Percentiles rank a stretch among this genome's conserved stretches.
phyloP scores from a whole-genome alignment of 306 rosid genomes.

The Pyrus betulifolia region DNA sequence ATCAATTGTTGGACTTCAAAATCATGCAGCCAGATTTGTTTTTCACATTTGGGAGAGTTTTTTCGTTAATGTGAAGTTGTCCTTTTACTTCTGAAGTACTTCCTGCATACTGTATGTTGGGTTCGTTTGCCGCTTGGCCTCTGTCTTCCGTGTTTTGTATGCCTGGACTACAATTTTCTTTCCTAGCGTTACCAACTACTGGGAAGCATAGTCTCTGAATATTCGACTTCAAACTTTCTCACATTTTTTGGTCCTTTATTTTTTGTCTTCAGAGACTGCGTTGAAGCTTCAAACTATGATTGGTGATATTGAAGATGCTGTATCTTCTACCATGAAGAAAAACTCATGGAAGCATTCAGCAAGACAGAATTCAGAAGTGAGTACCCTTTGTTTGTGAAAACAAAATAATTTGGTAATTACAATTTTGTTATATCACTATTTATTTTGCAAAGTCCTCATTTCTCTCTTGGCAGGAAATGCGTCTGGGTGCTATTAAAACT shows the following conservation, averaged over 20 bases:
- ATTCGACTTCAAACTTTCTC: not conserved
- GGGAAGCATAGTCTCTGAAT: not conserved
- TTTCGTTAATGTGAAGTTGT: not conserved
- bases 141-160: not conserved
- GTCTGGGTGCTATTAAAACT: constrained; percentile 51
- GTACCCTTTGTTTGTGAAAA: constrained; percentile 18
- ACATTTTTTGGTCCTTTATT: not conserved
- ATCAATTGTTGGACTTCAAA: not conserved
- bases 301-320: constrained; percentile 93
- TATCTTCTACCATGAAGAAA: constrained; percentile 59
- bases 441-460: not conserved
- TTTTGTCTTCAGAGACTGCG: constrained; percentile 67
- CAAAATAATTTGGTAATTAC: not conserved
- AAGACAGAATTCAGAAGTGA: constrained; percentile 60
- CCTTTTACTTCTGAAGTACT: not conserved
- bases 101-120: not conserved
- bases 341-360: constrained; percentile 53
- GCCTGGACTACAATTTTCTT: not conserved
- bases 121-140: not conserved
- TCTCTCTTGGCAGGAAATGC: constrained; percentile 55
- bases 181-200: not conserved
- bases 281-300: constrained; percentile 79
- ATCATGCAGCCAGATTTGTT: not conserved
- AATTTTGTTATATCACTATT: not conserved
- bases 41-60: not conserved